Percentiles rank a stretch among this genome's conserved stretches.
Evolutionary conservation across 2,329 filamentous ascomycete species (phyloP).

Genomic region (Apiospora saccharicola): DNA sequence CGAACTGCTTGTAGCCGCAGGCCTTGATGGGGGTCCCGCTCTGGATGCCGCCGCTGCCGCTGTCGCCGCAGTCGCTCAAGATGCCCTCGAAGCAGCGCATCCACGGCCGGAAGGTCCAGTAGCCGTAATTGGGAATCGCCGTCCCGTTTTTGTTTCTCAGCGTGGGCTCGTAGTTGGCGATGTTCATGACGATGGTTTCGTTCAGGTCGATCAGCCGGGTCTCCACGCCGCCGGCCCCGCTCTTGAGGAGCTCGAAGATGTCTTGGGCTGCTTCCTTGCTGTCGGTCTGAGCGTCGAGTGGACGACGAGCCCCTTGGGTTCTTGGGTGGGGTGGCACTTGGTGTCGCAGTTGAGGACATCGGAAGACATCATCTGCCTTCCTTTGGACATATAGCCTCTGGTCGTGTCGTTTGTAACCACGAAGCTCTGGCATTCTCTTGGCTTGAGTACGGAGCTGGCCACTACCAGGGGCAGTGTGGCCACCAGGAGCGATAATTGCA

Average conservation of each 20-base stretch:
- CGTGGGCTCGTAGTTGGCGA: neutral
- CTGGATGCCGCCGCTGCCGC: neutral
- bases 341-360: neutral
- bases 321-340: neutral
- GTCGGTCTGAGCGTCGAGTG: neutral
- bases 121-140: neutral
- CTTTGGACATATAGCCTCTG: neutral
- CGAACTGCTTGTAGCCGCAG: neutral
- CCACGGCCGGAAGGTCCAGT: neutral
- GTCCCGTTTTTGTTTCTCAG: neutral
- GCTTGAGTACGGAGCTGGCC: neutral
- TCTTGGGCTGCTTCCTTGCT: neutral
- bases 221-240: neutral
- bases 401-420: too few relatives aligned
- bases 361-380: neutral
- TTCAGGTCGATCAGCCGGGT: neutral
- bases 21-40: neutral
- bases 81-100: neutral
- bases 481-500: neutral
- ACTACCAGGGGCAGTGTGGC: neutral
- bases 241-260: neutral
- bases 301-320: neutral
- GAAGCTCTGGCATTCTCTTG: neutral
- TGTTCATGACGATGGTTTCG: neutral
- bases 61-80: neutral